phyloP scores from a whole-genome alignment of 805 yeast genomes.

The Lachancea sp. region DNA sequence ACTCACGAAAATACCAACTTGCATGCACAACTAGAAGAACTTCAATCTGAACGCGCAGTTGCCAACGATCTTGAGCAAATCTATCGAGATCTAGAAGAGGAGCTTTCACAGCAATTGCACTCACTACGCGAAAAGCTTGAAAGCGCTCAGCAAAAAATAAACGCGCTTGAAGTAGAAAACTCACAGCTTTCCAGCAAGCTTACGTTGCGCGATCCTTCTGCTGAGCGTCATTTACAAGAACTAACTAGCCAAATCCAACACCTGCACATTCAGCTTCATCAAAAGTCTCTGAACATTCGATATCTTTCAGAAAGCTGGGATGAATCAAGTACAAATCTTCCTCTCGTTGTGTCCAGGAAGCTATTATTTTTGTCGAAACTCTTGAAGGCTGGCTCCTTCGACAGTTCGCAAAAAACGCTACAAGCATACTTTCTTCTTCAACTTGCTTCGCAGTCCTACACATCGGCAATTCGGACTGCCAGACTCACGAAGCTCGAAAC shows the following conservation, averaged over 20 bases:
- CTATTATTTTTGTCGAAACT: neutral
- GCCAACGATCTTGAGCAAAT: slow-evolving; percentile 42
- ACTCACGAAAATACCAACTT: slow-evolving; percentile 35
- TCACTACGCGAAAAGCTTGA: slow-evolving; percentile 13
- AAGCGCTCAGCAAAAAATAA: neutral
- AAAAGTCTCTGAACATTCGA: neutral
- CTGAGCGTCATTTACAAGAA: neutral
- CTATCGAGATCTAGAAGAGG: slow-evolving; percentile 43
- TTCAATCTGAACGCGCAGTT: slow-evolving; percentile 3
- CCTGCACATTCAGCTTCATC: neutral
- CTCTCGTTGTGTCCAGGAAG: neutral
- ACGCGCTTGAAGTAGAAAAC: neutral
- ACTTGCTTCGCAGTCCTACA: neutral
- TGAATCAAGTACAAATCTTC: neutral
- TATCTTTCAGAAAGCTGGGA: neutral
- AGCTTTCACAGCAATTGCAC: slow-evolving; percentile 36
- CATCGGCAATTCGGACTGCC: neutral
- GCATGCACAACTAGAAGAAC: slow-evolving; percentile 25
- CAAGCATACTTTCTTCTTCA: neutral
- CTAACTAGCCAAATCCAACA: slow-evolving; percentile 1
- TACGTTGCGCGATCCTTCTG: slow-evolving; percentile 5
- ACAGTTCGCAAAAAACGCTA: neutral
- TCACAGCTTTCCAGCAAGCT: neutral
- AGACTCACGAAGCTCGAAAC: no score
- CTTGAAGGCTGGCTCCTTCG: neutral